Conservation (phyloP, 352 stramenopile species). For the Pythium brassicae region DNA sequence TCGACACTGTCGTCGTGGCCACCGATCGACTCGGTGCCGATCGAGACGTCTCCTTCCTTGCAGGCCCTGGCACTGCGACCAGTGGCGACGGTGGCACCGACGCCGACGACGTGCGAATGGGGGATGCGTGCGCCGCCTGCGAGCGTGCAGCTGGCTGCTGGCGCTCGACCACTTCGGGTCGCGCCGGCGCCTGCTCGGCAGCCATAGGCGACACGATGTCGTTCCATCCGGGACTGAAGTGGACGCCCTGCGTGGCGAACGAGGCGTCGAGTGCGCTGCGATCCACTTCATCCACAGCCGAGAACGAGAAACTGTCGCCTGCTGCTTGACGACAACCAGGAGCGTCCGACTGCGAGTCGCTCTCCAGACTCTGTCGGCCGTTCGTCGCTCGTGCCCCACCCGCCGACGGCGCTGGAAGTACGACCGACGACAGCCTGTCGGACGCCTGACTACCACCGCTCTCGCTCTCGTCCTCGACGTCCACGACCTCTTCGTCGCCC, state of each 20-base stretch:
- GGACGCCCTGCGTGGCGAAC: conserved; percentile 7
- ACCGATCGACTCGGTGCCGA: not conserved
- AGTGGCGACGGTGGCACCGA: not conserved
- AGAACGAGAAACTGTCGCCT: conserved; percentile 10
- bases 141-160: not conserved
- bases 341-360: conserved; percentile 3
- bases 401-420: not conserved
- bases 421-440: not conserved
- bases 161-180: not conserved
- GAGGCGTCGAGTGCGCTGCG: conserved; percentile 7
- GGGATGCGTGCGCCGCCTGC: too few relatives aligned
- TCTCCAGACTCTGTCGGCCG: not conserved
- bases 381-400: not conserved
- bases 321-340: not conserved
- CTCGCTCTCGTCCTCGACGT: conserved; percentile 2
- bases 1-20: not conserved
- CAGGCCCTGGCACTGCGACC: not conserved
- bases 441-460: not conserved
- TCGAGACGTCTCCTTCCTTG: not conserved
- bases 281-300: conserved; percentile 2
- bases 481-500: conserved; percentile 14
- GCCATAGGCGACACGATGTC: conserved; percentile 1
- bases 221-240: conserved; percentile 14
- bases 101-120: not conserved
- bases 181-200: not conserved